Evolutionary conservation across 106 monocot species (phyloP).

Genomic region (Amphibolis antarctica): DNA sequence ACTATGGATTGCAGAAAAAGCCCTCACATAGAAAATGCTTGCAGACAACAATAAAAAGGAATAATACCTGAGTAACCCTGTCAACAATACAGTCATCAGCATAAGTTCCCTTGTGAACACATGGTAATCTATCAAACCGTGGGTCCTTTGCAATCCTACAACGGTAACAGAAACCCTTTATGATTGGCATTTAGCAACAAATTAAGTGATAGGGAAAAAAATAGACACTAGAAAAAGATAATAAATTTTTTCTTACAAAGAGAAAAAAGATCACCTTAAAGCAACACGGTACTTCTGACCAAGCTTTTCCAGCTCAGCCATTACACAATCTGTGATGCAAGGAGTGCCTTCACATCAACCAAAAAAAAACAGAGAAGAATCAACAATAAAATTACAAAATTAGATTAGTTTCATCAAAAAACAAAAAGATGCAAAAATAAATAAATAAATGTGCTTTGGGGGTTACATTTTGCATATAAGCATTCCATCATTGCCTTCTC

Average conservation of each 20-base stretch:
- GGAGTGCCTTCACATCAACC: constrained; percentile 56
- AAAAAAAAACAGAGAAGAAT: too few species aligned
- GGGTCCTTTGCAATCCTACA: constrained; percentile 94
- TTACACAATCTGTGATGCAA: constrained; percentile 96
- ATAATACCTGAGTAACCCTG: constrained; percentile 73
- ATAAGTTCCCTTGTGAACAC: constrained; percentile 96
- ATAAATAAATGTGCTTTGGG: background rate
- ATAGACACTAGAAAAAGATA: background rate
- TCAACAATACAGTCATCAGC: constrained; percentile 99
- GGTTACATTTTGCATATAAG: constrained; percentile 92
- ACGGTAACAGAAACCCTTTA: background rate
- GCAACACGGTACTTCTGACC: constrained; percentile 98
- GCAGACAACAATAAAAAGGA: background rate
- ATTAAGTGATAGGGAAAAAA: background rate
- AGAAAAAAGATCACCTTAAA: constrained; percentile 48
- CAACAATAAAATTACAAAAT: background rate
- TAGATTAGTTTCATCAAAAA: constrained; percentile 1
- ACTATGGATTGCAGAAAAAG: too few species aligned
- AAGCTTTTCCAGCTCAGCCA: constrained; percentile 98
- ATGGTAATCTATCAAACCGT: constrained; percentile 86
- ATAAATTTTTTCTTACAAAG: background rate
- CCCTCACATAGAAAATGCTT: too few species aligned
- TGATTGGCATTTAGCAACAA: background rate
- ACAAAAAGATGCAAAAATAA: constrained; percentile 1
- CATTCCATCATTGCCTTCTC: constrained; percentile 99